Conservation (phyloP, 441 rosid genomes). For the Gossypium gossypioides region DNA sequence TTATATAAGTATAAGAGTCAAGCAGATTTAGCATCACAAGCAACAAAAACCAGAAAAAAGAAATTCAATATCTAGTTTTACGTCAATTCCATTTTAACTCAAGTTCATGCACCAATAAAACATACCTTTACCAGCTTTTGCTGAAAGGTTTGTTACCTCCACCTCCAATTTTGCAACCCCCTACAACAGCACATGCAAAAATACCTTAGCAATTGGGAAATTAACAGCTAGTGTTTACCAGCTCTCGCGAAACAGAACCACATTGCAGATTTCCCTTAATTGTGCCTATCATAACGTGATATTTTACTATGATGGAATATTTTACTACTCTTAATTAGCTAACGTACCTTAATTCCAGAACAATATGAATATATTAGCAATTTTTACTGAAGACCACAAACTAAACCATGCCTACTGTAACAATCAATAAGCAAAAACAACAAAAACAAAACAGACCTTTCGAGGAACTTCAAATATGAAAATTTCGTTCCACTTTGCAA, state of each 20-base stretch:
- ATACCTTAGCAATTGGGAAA: constrained; percentile 7
- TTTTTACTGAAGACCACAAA: not conserved
- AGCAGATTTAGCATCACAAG: constrained; percentile 4
- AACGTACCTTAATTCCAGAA: not conserved
- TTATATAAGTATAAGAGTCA: not conserved
- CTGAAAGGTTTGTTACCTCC: constrained; percentile 97
- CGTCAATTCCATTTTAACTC: not conserved
- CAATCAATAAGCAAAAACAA: not conserved
- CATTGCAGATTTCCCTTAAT: not conserved
- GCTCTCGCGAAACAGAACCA: not conserved
- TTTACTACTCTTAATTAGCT: not conserved
- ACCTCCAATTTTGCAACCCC: constrained; percentile 85
- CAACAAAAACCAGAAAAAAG: not conserved
- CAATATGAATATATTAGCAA: not conserved
- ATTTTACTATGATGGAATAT: not conserved
- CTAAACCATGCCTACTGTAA: not conserved
- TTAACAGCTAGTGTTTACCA: not conserved
- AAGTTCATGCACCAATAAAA: constrained; percentile 12
- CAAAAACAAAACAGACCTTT: constrained; percentile 36
- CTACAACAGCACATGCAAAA: constrained; percentile 31
- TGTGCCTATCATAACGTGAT: not conserved
- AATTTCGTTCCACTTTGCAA: constrained; percentile 89
- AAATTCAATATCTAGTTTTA: not conserved
- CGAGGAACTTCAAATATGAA: constrained; percentile 93
- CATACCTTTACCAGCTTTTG: constrained; percentile 98